Evolutionary conservation across 352 stramenopile genomes (phyloP).

Genomic region (Pythium apleroticum): DNA sequence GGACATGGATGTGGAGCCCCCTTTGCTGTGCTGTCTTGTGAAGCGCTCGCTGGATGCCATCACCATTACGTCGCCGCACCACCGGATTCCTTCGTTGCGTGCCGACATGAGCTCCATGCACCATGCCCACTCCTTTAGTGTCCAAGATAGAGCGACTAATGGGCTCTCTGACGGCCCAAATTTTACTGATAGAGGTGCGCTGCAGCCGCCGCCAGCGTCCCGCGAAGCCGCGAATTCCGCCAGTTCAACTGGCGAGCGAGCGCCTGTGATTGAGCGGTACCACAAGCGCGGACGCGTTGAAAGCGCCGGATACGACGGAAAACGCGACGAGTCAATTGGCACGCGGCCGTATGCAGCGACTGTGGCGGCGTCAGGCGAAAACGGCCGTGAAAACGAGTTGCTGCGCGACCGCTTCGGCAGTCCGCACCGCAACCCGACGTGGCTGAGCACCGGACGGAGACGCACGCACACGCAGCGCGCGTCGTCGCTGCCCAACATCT

Average conservation of each 20-base stretch:
- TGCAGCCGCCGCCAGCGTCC: slow-evolving; percentile 1
- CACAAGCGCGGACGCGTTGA: slow-evolving; percentile 71
- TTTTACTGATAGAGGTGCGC: background rate
- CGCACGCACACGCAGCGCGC: slow-evolving; percentile 19
- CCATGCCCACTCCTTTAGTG: background rate
- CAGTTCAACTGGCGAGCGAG: background rate
- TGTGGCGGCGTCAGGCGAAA: background rate
- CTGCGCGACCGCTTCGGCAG: slow-evolving; percentile 15
- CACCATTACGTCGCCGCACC: background rate
- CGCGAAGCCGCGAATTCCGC: background rate
- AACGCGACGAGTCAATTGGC: slow-evolving; percentile 3
- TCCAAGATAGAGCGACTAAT: background rate
- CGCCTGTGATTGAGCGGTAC: slow-evolving; percentile 43
- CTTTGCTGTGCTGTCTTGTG: background rate
- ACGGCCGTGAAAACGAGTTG: background rate
- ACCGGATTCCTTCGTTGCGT: background rate
- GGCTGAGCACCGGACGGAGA: slow-evolving; percentile 2
- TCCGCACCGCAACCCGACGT: slow-evolving; percentile 17
- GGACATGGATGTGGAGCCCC: background rate
- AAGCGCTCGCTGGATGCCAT: background rate
- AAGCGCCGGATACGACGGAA: slow-evolving; percentile 48
- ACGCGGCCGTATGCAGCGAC: background rate
- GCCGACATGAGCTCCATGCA: background rate
- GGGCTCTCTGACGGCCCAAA: background rate
- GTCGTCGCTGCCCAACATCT: slow-evolving; percentile 33